These are phyloP conservation scores for Epichloe scottii DNA, from an alignment of 2,329 filamentous ascomycete genomes.

Conservation along the genomic window DNA sequence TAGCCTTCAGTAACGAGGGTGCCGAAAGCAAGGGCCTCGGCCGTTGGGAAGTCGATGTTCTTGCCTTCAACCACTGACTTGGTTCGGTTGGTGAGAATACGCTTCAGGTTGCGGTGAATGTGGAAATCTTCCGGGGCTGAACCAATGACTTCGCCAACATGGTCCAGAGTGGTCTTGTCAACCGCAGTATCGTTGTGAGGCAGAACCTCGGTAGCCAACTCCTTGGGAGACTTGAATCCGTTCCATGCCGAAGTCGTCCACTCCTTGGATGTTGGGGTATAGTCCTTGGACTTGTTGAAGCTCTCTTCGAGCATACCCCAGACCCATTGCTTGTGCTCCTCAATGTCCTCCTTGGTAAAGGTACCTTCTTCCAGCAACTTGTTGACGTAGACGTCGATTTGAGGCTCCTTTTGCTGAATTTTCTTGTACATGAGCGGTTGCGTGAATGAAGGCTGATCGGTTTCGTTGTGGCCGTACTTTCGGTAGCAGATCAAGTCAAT, in stretches of 20 bases:
- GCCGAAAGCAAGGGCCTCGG: slow-evolving; percentile 90
- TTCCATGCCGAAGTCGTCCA: slow-evolving; percentile 99
- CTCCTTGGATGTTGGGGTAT: slow-evolving; percentile 90
- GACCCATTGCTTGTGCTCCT: slow-evolving; percentile 99
- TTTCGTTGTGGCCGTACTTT: slow-evolving; percentile 98
- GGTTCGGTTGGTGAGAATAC: slow-evolving; percentile 77
- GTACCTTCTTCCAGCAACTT: slow-evolving; percentile 85
- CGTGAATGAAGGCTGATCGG: slow-evolving; percentile 98
- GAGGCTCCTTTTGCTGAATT: slow-evolving; percentile 70
- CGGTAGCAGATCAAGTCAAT: slow-evolving; percentile 98
- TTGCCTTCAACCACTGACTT: slow-evolving; percentile 88
- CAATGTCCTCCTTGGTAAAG: slow-evolving; percentile 94
- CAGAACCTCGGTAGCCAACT: slow-evolving; percentile 85
- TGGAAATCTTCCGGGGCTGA: slow-evolving; percentile 72
- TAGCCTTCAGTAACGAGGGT: slow-evolving; percentile 84
- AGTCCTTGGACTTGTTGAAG: slow-evolving; percentile 94
- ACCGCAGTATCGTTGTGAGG: slow-evolving; percentile 84
- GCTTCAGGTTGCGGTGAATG: slow-evolving; percentile 90
- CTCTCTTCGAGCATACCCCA: slow-evolving; percentile 98
- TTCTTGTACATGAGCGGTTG: slow-evolving; percentile 99
- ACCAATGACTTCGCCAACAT: slow-evolving; percentile 73
- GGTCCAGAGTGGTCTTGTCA: slow-evolving; percentile 56
- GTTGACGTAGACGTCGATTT: slow-evolving; percentile 83
- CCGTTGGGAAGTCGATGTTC: slow-evolving; percentile 95
- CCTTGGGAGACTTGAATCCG: slow-evolving; percentile 98